These are phyloP conservation scores for Cryptosporidium ubiquitum DNA, from an alignment of 169 alveolate species.

Conservation along the genomic window DNA sequence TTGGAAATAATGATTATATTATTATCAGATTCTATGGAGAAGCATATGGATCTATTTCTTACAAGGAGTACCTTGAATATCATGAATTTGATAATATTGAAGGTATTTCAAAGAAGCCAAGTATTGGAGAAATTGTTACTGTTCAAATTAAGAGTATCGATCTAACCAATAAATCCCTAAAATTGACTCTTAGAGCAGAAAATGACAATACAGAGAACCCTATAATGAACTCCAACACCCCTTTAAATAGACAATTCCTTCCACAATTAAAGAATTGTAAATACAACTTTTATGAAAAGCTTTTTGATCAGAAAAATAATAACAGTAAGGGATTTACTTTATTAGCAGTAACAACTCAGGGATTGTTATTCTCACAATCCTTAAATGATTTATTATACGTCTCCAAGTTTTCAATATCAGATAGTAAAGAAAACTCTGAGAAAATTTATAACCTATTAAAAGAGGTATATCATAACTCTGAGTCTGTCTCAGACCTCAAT, in stretches of 20 bases:
- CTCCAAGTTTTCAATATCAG: slow-evolving; percentile 29
- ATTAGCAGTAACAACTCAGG: slow-evolving; percentile 1
- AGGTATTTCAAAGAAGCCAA: neutral
- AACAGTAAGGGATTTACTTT: neutral
- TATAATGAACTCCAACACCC: neutral
- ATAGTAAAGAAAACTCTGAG: slow-evolving; percentile 8
- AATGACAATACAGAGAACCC: neutral
- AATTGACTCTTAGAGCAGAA: neutral
- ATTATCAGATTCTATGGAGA: slow-evolving; percentile 61
- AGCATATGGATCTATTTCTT: slow-evolving; percentile 58
- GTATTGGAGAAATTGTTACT: slow-evolving; percentile 46
- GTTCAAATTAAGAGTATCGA: slow-evolving; percentile 43
- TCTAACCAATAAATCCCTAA: neutral
- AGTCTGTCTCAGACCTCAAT: slow-evolving; percentile 6
- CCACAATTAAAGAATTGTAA: neutral
- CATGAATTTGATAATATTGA: neutral
- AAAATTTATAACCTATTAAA: neutral
- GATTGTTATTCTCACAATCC: neutral
- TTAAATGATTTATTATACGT: neutral
- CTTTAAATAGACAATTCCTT: slow-evolving; percentile 2
- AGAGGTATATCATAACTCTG: neutral
- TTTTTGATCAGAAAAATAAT: neutral
- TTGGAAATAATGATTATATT: slow-evolving; percentile 2
- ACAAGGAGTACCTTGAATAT: slow-evolving; percentile 12
- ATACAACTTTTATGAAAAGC: neutral